Percentiles rank a stretch among this genome's conserved stretches.
phyloP scores from a whole-genome alignment of 768 basidiomycete genomes.

The Podaxis sp. region DNA sequence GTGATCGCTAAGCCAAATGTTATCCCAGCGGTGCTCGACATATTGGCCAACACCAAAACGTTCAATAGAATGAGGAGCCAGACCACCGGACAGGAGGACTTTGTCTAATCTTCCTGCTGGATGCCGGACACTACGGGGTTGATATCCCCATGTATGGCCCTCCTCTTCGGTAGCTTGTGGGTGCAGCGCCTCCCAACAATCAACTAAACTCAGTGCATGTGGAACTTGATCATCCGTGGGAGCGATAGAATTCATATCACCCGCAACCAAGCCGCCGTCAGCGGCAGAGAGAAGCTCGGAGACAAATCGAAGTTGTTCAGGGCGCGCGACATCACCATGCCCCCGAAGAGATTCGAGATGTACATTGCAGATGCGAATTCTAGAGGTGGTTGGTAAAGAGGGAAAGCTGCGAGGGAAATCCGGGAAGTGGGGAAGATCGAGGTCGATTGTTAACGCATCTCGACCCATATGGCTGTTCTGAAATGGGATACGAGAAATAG shows the following conservation, averaged over 20 bases:
- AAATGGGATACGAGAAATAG: conserved; percentile 3
- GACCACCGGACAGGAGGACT: conserved; percentile 7
- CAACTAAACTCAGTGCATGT: neutral
- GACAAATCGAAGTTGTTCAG: conserved; percentile 1
- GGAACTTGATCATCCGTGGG: conserved; percentile 4
- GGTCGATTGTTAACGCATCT: conserved; percentile 9
- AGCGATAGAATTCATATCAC: conserved; percentile 13
- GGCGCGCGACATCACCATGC: conserved; percentile 6
- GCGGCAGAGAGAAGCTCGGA: neutral
- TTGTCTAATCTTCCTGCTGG: conserved; percentile 10
- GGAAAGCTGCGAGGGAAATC: conserved; percentile 7
- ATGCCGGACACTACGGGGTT: neutral
- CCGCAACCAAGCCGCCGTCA: conserved; percentile 13
- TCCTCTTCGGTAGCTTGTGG: conserved; percentile 1
- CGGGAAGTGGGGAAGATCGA: conserved; percentile 4
- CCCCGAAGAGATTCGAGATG: conserved; percentile 13
- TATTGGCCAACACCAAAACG: conserved; percentile 2
- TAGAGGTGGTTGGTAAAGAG: neutral
- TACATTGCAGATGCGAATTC: conserved; percentile 7
- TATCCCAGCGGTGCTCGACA: neutral
- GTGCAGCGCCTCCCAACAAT: conserved; percentile 9
- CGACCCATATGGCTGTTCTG: conserved; percentile 11
- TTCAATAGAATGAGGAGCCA: conserved; percentile 6
- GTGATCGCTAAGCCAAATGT: conserved; percentile 11
- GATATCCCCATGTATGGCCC: conserved; percentile 12